Evolutionary conservation across 75 land plant genomes (phyloP).

Genomic region (Picea glauca): DNA sequence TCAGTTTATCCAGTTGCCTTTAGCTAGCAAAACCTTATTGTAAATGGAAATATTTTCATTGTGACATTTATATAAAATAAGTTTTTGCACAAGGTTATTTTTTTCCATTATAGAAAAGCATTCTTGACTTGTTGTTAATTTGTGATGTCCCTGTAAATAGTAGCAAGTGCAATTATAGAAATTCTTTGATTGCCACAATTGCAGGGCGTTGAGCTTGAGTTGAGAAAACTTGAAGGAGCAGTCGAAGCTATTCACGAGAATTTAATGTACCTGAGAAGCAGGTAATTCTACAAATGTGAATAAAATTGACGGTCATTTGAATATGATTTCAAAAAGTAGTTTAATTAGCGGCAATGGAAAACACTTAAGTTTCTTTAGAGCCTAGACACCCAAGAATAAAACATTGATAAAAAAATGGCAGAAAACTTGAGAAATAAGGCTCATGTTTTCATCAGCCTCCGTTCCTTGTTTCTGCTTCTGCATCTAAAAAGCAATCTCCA

Average conservation of each 20-base stretch:
- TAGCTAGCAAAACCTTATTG: not conserved
- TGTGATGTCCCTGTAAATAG: not conserved
- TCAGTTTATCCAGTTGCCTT: not conserved
- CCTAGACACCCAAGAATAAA: not conserved
- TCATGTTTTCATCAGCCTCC: not conserved
- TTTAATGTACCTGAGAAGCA: constrained; percentile 58
- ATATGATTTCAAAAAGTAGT: not conserved
- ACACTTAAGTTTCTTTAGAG: not conserved
- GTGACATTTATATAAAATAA: not conserved
- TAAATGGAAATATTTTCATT: not conserved
- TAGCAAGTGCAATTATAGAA: not conserved
- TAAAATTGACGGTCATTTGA: not conserved
- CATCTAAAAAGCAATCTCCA: no score
- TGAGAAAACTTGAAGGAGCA: constrained; percentile 72
- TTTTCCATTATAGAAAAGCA: not conserved
- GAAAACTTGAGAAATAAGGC: not conserved
- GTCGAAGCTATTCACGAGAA: constrained; percentile 78
- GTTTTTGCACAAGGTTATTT: not conserved
- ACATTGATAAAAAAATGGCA: not conserved
- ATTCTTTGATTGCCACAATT: not conserved
- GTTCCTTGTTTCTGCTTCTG: not conserved
- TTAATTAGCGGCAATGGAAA: not conserved
- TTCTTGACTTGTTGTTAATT: not conserved
- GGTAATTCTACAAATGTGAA: constrained; percentile 26
- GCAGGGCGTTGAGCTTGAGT: constrained; percentile 89